Base-by-base conservation (phyloP, 495 filamentous ascomycete species). In the Patellaria atrata region DNA sequence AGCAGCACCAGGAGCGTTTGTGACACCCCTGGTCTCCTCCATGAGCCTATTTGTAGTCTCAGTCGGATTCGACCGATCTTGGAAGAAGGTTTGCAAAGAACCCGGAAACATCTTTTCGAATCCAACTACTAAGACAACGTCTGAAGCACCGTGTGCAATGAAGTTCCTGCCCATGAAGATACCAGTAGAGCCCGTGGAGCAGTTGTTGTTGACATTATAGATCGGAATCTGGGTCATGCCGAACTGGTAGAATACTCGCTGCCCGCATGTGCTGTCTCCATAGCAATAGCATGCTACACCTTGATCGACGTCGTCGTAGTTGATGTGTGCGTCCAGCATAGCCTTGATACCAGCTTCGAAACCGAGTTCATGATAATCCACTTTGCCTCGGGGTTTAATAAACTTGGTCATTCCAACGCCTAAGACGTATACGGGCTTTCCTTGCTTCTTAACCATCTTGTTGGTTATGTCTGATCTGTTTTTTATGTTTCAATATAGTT, bases 321-420 rank as follows among this genome's bases (percentile, higher is more conserved):
- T 86, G 64, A 97, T 82, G 25, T 89, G 73, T 0, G 89, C 89
- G 55, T 97, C 89, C 3, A 93, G 72, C 69, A 97, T 74, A 30
- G 89, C 89, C 56, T 97, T 96, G 53, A 93, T 69, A 40, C 85
- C 86, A 3, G 89, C 87, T 62, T 94, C 86, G 56, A 84, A 94
- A 35, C 89, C 89, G 5, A 94, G 71, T 54, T 93, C 79, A 0
- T 77, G 77, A 57, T 86, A 85, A 56, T 84, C 79, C 37, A 84
- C 80, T 58, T 89, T 86, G 51, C 85, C 84, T 15, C 87, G 71
- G 2, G 89, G 89, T 65, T 96, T 97, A 69, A 94, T 82, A 70
- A 97, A 97, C 59, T 91, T 91, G 61, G 89, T 97, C 77, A 96
- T 86, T 57, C 87, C 87, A 45, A 96, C 87, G 61, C 87, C 87